phyloP scores from a whole-genome alignment of 225 moss, liverwort and hornwort genomes.

The Polytrichum formosum region DNA sequence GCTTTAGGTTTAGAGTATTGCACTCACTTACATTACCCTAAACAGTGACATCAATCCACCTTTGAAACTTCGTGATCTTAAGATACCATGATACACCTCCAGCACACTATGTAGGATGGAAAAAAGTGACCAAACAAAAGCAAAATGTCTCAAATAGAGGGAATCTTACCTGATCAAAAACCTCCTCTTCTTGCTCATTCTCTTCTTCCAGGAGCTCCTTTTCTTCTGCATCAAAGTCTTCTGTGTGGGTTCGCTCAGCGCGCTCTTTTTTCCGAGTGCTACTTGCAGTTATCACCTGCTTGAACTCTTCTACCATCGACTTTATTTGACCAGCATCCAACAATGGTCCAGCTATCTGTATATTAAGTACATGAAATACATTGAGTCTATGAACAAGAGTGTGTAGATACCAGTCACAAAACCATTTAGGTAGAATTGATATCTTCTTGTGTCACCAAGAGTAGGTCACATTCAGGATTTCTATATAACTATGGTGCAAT shows the following conservation, averaged over 20 bases:
- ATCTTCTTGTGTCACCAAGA: too few species aligned
- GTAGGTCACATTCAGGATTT: too few species aligned
- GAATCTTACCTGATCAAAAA: conserved; percentile 80
- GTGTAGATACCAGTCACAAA: too few species aligned
- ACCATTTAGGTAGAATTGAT: too few species aligned
- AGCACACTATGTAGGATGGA: too few species aligned
- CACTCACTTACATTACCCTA: too few species aligned
- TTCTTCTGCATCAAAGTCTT: conserved; percentile 99
- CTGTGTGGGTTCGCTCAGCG: conserved; percentile 84
- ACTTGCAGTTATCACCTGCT: conserved; percentile 93
- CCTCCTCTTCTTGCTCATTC: conserved; percentile 98
- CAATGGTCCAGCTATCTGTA: conserved; percentile 79
- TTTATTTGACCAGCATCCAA: conserved; percentile 81
- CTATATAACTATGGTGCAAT: too few species aligned
- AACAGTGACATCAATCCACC: too few species aligned
- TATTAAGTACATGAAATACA: not conserved
- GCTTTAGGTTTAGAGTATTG: too few species aligned
- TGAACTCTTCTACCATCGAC: conserved; percentile 92
- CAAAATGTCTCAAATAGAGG: not conserved
- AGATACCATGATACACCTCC: too few species aligned
- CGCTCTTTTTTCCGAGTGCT: conserved; percentile 87
- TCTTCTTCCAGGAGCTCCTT: conserved; percentile 94
- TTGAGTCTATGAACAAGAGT: not conserved
- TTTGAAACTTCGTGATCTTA: too few species aligned
- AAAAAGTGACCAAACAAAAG: too few species aligned